A percentile compares a stretch with the other conserved stretches of the same genome.
phyloP scores from a whole-genome alignment of 441 rosid genomes.

The Euphorbia celastroides region DNA sequence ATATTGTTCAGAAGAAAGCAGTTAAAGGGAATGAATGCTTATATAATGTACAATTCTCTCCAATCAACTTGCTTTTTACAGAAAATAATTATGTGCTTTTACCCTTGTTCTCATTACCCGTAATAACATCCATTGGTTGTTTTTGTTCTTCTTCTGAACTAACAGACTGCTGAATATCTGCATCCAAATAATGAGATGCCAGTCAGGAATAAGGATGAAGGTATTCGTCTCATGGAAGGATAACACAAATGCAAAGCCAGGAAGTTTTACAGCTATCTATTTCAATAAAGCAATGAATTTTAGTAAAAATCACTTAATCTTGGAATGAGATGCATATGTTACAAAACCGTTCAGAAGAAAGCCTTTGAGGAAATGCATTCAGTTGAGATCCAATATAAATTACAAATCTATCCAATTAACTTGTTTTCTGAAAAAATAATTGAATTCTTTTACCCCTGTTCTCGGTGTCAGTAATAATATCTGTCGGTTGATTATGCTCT shows the following conservation, averaged over 20 bases:
- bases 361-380: not conserved
- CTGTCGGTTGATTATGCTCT: conserved; percentile 24
- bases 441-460: conserved; percentile 1
- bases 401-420: not conserved
- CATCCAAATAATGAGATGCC: conserved; percentile 1
- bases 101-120: conserved; percentile 1
- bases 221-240: not conserved
- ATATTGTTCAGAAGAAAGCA: not conserved
- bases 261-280: not conserved
- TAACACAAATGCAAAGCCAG: not conserved
- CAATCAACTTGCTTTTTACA: not conserved
- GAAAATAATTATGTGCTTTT: not conserved
- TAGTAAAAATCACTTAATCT: not conserved
- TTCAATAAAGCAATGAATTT: not conserved
- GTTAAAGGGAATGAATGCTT: not conserved
- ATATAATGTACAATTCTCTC: not conserved
- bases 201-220: not conserved
- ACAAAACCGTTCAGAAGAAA: not conserved
- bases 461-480: not conserved
- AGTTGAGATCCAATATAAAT: not conserved
- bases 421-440: not conserved
- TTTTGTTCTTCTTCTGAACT: conserved; percentile 16
- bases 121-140: conserved; percentile 7
- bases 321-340: not conserved
- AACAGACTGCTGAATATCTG: conserved; percentile 27